A percentile compares a stretch with the other conserved stretches of the same genome.
Conservation (phyloP, 352 stramenopile species). For the Pythium aphanidermatum region DNA sequence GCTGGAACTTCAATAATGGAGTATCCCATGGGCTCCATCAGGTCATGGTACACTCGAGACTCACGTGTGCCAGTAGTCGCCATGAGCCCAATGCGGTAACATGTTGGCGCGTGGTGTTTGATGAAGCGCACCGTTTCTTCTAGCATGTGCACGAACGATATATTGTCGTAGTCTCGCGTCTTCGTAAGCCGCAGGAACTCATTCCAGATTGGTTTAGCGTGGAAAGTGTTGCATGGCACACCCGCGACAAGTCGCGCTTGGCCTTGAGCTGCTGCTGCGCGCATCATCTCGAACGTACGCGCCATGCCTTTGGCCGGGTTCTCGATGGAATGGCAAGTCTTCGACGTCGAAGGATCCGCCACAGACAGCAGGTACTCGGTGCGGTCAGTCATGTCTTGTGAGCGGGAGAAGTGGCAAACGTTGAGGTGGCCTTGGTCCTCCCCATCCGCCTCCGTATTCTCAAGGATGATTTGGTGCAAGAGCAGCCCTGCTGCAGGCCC, state of each 20-base stretch:
- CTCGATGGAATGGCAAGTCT: slow-evolving; percentile 21
- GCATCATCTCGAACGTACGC: slow-evolving; percentile 69
- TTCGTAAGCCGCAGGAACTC: slow-evolving; percentile 50
- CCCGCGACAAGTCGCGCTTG: slow-evolving; percentile 43
- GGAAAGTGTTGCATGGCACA: slow-evolving; percentile 75
- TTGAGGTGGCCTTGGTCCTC: slow-evolving; percentile 61
- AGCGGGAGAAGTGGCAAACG: slow-evolving; percentile 68
- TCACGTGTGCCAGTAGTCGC: slow-evolving; percentile 59
- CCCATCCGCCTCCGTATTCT: slow-evolving; percentile 60
- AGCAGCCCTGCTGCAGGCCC: slow-evolving; percentile 61
- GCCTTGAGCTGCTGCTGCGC: slow-evolving; percentile 28
- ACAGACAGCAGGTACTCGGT: slow-evolving; percentile 47
- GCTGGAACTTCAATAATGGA: slow-evolving; percentile 42
- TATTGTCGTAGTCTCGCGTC: not conserved
- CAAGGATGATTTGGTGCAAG: slow-evolving; percentile 65
- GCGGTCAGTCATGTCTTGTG: slow-evolving; percentile 70
- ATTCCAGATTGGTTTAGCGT: slow-evolving; percentile 63
- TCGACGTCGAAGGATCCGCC: not conserved
- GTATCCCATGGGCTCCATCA: slow-evolving; percentile 55
- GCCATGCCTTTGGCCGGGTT: slow-evolving; percentile 72
- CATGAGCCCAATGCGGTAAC: slow-evolving; percentile 49
- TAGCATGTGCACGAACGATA: slow-evolving; percentile 61
- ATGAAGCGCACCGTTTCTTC: slow-evolving; percentile 66
- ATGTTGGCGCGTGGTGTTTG: slow-evolving; percentile 30
- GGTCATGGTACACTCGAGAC: slow-evolving; percentile 63